These are phyloP conservation scores for Xylaria acuta DNA, from an alignment of 495 filamentous ascomycete genomes.

Conservation along the genomic window DNA sequence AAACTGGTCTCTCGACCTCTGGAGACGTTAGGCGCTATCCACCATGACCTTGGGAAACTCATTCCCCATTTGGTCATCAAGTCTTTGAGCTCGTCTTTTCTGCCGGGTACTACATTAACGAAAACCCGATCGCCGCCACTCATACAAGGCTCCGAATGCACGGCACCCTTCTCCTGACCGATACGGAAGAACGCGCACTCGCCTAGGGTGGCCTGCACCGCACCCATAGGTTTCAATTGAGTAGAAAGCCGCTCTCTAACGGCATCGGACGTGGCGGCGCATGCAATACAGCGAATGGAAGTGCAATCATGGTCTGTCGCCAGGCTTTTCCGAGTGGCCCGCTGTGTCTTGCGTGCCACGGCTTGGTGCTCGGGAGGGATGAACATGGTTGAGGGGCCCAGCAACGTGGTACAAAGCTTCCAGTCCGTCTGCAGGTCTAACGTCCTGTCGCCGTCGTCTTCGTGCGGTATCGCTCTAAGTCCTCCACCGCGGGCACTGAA, in stretches of 20 bases:
- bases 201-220: conserved; percentile 27
- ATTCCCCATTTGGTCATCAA: conserved; percentile 44
- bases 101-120: conserved; percentile 45
- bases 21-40: conserved; percentile 33
- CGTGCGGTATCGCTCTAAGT: conserved; percentile 15
- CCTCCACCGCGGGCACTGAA: conserved; percentile 31
- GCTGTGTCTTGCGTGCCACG: conserved; percentile 31
- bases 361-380: conserved; percentile 33
- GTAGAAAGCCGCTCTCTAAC: conserved; percentile 33
- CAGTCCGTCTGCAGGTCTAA: conserved; percentile 39
- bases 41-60: conserved; percentile 43
- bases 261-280: conserved; percentile 38
- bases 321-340: conserved; percentile 25
- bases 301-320: conserved; percentile 36
- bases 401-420: conserved; percentile 46
- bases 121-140: conserved; percentile 40
- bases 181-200: conserved; percentile 37
- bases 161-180: conserved; percentile 39
- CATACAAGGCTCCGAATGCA: conserved; percentile 45
- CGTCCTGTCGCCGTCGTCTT: conserved; percentile 10
- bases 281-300: conserved; percentile 39
- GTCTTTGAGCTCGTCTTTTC: conserved; percentile 34
- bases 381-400: conserved; percentile 43
- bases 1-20: conserved; percentile 18
- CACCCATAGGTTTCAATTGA: conserved; percentile 28